phyloP scores from a whole-genome alignment of 345 rosid genomes.

The Pugionium dolabratum region DNA sequence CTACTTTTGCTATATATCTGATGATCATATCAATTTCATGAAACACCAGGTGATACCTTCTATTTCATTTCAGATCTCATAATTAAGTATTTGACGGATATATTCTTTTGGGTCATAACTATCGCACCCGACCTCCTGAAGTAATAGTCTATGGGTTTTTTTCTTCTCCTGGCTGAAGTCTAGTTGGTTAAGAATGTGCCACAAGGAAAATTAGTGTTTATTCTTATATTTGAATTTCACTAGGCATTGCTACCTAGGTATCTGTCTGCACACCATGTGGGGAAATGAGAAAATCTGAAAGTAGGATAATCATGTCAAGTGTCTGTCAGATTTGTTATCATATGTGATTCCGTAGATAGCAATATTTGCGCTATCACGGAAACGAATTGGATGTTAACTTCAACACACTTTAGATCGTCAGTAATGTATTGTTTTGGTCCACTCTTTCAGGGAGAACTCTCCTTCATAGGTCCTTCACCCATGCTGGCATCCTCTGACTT shows the following conservation, averaged over 20 bases:
- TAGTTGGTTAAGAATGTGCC: constrained; percentile 20
- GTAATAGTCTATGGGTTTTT: constrained; percentile 15
- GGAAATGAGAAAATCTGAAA: constrained; percentile 11
- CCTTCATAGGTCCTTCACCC: constrained; percentile 25
- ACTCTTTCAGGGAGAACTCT: constrained; percentile 36
- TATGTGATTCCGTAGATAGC: constrained; percentile 10
- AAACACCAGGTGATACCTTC: constrained; percentile 63
- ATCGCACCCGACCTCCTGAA: constrained; percentile 14
- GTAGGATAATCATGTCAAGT: constrained; percentile 19
- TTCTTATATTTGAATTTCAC: constrained; percentile 11
- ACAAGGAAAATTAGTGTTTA: constrained; percentile 8
- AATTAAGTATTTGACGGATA: constrained; percentile 6
- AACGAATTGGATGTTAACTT: constrained; percentile 16
- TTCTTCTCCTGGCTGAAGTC: not conserved
- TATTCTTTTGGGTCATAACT: constrained; percentile 16
- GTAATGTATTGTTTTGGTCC: not conserved
- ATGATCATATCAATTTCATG: constrained; percentile 62
- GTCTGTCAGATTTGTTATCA: constrained; percentile 13
- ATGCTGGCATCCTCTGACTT: constrained; percentile 22
- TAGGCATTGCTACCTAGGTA: constrained; percentile 11
- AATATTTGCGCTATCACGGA: constrained; percentile 10
- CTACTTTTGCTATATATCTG: constrained; percentile 64
- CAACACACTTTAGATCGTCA: constrained; percentile 23
- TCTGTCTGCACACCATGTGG: constrained; percentile 18
- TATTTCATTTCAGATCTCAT: constrained; percentile 12